phyloP scores from a whole-genome alignment of 2,329 filamentous ascomycete species.

The Proliferodiscus dingleyae region DNA sequence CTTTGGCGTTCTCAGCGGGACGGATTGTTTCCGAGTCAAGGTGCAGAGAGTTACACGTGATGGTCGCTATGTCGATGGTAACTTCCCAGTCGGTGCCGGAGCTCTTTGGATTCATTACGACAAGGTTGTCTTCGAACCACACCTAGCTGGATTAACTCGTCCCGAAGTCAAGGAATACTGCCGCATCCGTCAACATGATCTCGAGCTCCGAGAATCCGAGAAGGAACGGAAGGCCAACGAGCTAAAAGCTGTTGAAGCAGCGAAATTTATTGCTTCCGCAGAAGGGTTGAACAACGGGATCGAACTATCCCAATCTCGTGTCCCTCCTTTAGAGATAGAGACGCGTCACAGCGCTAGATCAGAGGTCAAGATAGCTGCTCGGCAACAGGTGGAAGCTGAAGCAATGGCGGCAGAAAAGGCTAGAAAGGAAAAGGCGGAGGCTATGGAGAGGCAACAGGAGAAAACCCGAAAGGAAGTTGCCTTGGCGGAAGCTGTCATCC shows the following conservation, averaged over 20 bases:
- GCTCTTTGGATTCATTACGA: constrained; percentile 60
- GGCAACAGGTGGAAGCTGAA: constrained; percentile 23
- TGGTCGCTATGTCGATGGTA: constrained; percentile 52
- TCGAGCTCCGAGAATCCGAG: constrained; percentile 48
- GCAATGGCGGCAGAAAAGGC: constrained; percentile 16
- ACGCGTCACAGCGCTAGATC: constrained; percentile 26
- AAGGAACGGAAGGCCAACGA: constrained; percentile 46
- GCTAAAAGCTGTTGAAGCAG: constrained; percentile 21
- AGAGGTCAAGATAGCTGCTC: constrained; percentile 20
- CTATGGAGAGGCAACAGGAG: constrained; percentile 23
- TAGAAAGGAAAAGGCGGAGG: constrained; percentile 24
- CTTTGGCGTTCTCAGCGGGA: constrained; percentile 56
- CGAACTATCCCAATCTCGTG: constrained; percentile 1
- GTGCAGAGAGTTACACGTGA: constrained; percentile 56
- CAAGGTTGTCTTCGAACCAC: constrained; percentile 53
- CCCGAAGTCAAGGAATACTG: constrained; percentile 60
- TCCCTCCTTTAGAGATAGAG: constrained; percentile 18
- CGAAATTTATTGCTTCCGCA: constrained; percentile 18
- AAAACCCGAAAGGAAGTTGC: constrained; percentile 28
- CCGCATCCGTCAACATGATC: constrained; percentile 54
- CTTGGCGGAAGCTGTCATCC: constrained; percentile 22
- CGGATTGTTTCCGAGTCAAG: constrained; percentile 62
- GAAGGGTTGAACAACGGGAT: constrained; percentile 12
- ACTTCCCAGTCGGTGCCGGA: constrained; percentile 56
- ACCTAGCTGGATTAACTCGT: constrained; percentile 46